Percentiles rank a stretch among this genome's conserved stretches.
Evolutionary conservation across 2,329 filamentous ascomycete species (phyloP).

Genomic region (Chalara sp.): DNA sequence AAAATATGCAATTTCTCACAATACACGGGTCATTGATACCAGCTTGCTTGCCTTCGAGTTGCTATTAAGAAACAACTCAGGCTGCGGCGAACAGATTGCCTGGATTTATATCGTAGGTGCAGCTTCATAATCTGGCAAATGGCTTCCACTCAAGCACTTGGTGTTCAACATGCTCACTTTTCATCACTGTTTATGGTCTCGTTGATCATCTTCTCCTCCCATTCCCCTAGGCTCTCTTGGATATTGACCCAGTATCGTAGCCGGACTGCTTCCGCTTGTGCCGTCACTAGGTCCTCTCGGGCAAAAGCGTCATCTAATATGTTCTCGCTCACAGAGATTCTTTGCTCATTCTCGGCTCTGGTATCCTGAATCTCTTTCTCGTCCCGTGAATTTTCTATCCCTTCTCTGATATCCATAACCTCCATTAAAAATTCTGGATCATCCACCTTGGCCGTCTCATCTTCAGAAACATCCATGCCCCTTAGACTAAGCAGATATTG

Average conservation of each 20-base stretch:
- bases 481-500: constrained; percentile 73
- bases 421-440: constrained; percentile 65
- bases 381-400: constrained; percentile 61
- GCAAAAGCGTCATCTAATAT: constrained; percentile 59
- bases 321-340: constrained; percentile 58
- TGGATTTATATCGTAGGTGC: no score
- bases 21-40: no score
- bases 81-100: no score
- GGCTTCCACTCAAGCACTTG: no score
- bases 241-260: constrained; percentile 91
- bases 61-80: neutral
- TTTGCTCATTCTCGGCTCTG: constrained; percentile 57
- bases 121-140: no score
- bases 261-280: constrained; percentile 65
- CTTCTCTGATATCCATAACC: constrained; percentile 74
- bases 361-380: constrained; percentile 59
- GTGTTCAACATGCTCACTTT: no score
- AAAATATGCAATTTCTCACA: no score
- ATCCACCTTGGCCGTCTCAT: constrained; percentile 67
- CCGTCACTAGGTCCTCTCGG: constrained; percentile 56
- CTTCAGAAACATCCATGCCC: constrained; percentile 70
- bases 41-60: no score
- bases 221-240: constrained; percentile 69
- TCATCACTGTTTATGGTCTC: no score
- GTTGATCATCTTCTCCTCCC: constrained; percentile 63